Percentiles rank a stretch among this genome's conserved stretches.
Conservation (phyloP, 1,284 basidiomycete species). For the Apiotrichum laibachii region DNA sequence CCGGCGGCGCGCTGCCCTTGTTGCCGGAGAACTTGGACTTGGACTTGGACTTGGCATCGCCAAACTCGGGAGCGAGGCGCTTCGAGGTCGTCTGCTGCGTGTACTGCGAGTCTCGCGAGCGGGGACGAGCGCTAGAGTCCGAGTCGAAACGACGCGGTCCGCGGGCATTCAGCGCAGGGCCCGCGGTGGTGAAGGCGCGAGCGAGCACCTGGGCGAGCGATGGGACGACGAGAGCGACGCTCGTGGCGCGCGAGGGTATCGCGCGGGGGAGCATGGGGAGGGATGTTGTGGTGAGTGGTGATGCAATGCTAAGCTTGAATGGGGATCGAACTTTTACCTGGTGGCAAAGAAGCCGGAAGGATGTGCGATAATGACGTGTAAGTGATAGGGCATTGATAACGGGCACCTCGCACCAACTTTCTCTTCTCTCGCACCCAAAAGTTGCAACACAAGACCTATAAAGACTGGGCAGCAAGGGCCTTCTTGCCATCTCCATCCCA, state of each 20-base stretch:
- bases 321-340: background rate
- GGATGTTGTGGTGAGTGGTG: background rate
- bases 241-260: conserved; percentile 8
- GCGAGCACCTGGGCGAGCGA: conserved; percentile 25
- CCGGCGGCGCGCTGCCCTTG: background rate
- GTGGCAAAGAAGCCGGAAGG: too few relatives aligned
- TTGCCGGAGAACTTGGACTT: background rate
- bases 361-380: too few relatives aligned
- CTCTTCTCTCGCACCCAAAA: background rate
- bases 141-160: conserved; percentile 1
- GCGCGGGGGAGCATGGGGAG: conserved; percentile 6
- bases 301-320: background rate
- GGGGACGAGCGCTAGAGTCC: background rate
- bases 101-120: background rate
- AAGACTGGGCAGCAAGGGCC: background rate
- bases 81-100: conserved; percentile 1
- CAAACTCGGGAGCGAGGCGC: conserved; percentile 1
- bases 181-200: conserved; percentile 19
- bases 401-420: too few relatives aligned
- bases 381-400: too few relatives aligned
- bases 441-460: background rate
- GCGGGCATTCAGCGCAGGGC: background rate
- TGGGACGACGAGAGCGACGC: conserved; percentile 25
- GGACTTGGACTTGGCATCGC: background rate
- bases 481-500: background rate